Conservation (phyloP, 129 eudicot species). For the Logfia minima region DNA sequence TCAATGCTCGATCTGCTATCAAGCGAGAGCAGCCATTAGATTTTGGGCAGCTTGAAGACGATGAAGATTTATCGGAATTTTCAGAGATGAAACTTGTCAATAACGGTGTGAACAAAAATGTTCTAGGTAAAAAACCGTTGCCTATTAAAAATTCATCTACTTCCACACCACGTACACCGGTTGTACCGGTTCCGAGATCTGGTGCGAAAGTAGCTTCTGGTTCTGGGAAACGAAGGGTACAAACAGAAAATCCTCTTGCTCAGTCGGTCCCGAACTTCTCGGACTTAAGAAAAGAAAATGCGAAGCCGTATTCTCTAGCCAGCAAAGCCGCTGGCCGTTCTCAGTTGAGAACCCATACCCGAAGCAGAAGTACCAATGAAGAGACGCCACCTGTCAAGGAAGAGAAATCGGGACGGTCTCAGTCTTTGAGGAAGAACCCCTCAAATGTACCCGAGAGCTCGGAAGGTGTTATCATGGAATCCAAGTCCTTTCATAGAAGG, state of each 20-base stretch:
- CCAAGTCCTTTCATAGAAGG: conserved; percentile 49
- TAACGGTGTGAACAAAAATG: conserved; percentile 39
- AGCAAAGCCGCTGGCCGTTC: conserved; percentile 56
- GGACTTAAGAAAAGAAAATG: conserved; percentile 84
- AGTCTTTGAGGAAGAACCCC: conserved; percentile 52
- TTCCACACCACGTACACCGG: conserved; percentile 63
- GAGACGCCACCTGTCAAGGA: conserved; percentile 60
- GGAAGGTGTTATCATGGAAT: conserved; percentile 41
- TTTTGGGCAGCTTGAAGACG: conserved; percentile 69
- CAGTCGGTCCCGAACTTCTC: conserved; percentile 92
- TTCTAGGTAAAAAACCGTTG: conserved; percentile 52
- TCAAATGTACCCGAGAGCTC: conserved; percentile 42
- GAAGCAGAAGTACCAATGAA: conserved; percentile 73
- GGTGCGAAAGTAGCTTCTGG: conserved; percentile 41
- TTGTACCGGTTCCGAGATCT: conserved; percentile 50
- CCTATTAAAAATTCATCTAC: conserved; percentile 49
- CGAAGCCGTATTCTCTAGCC: conserved; percentile 71
- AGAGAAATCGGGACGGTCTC: conserved; percentile 64
- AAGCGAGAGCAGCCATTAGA: conserved; percentile 68
- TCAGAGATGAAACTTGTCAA: conserved; percentile 40
- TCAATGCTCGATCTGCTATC: conserved; percentile 45
- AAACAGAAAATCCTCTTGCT: conserved; percentile 75
- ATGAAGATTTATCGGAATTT: conserved; percentile 61
- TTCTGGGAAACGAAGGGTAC: conserved; percentile 67
- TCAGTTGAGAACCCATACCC: conserved; percentile 65